Base-by-base conservation (phyloP, 108 stramenopile species). In the Parietichytrium sp. region DNA sequence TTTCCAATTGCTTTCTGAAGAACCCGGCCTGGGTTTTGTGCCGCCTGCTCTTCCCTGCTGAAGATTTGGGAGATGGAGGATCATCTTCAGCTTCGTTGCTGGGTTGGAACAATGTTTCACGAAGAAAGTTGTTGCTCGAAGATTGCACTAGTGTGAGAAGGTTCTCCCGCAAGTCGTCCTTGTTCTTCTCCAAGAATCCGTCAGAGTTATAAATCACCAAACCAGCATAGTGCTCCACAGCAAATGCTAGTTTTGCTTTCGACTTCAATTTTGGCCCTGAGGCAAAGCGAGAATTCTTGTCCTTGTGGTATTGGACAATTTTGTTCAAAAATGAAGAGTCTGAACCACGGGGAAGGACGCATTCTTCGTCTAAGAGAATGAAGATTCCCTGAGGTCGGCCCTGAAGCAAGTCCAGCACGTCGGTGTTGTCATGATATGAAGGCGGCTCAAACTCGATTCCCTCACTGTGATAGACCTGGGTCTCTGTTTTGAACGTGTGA, bases 221-320 rank as follows among this genome's bases (percentile, higher is more conserved):
- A 3, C 95, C 95, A 2, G 95, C 95, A 79, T 96, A 96, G 55
- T 96, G 95, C 45, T 93, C 89, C 47, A 96, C 93, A 78, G 85
- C 87, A 83, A 97, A 97, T 23, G 61, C 36, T 6, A 72, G 61
- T 45, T 92, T 85, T 0, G 89, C 85, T 82, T 91, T 91, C 10
- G 84, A 87, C 83, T 92, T 85, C 81, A 95, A 92, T 91, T 3
- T 79, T 52, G 47, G 54, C 2, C 16, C 20, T 31, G 23, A 10
- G 3, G 1, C 31, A 77, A 86, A 86, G 50, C 30, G 31, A 13
- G 47, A 20, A 25, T 83, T 47, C 10, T 0, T 78, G 23, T 4
- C 25, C 1, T 31, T 47, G 45, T 80, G 82, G 42, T 12, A 23
- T 36, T 33, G 31, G 4, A 29, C 3, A 49, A 79, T n/a, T 78